Evolutionary conservation across 257 asterid species (phyloP).

Genomic region (Solanum appendiculatum): DNA sequence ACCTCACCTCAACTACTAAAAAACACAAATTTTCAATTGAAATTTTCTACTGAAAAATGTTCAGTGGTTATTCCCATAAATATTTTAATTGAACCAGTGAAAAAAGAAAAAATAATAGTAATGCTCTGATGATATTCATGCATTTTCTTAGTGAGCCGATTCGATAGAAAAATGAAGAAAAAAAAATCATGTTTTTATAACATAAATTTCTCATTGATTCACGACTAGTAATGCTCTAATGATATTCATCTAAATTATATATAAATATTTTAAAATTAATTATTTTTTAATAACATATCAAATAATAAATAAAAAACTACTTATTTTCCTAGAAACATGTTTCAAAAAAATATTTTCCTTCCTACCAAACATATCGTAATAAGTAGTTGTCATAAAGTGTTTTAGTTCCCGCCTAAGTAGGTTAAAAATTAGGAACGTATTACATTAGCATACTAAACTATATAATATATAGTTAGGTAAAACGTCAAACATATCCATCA

Average conservation of each 20-base stretch:
- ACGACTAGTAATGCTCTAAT: neutral
- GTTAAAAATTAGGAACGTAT: neutral
- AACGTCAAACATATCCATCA: constrained; percentile 12
- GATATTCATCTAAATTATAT: neutral
- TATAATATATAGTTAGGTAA: constrained; percentile 16
- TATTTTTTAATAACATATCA: neutral
- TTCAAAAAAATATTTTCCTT: neutral
- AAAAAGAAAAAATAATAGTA: too few relatives aligned
- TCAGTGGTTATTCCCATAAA: accelerated
- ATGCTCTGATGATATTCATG: too few relatives aligned
- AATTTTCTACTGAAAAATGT: too few relatives aligned
- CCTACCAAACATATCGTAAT: neutral
- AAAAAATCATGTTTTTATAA: too few relatives aligned
- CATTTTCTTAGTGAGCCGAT: too few relatives aligned
- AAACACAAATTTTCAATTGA: too few relatives aligned
- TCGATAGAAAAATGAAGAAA: accelerated
- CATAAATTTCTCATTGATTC: too few relatives aligned
- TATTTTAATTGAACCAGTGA: too few relatives aligned
- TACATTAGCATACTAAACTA: neutral
- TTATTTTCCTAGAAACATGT: neutral
- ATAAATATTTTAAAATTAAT: neutral
- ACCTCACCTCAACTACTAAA: neutral
- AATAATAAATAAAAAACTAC: neutral
- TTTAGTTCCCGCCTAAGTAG: neutral
- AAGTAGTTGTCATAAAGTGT: neutral